Evolutionary conservation across 2,329 filamentous ascomycete species (phyloP), one percentile per base, ranked within the genome.

Genomic region (Fusarium sp.): DNA sequence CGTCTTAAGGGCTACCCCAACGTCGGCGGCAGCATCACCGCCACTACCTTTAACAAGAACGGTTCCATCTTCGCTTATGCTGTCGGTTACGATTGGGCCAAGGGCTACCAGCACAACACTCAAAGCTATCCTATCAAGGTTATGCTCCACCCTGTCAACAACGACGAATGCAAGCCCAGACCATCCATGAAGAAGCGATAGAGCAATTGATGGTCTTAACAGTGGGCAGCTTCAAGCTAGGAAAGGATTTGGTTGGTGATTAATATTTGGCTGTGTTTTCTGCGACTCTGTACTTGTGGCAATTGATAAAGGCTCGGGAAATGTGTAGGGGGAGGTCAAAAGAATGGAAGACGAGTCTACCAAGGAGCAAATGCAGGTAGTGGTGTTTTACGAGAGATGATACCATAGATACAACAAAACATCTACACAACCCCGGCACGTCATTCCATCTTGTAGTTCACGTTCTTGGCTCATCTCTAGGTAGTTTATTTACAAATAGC

Each of bases 41-140:
- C 93, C 25, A 97, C 95, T 3, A 92, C 90, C n/a, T 99, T 99
- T 86, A 97, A 95, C 83, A 89, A 90, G 75, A 91, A 86, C 62
- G 96, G 96, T 55, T 91, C 82, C 77, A 94, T 95, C 76, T 96
- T 96, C 78, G 93, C 93, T 18, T 96, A 96, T 75, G 94, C 95
- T 27, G 89, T 98, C 50, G 94, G 94, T 79, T 99, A 99, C 80
- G 96, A 99, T 83, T 99, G 96, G 96, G 94, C 92, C 83, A 98
- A 99, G 85, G 96, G 96, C 18, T 98, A 95, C 83, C 89, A 92
- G 71, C 89, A 86, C 72, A 98, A 98, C 82, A 96, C 85, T 27
- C 89, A 90, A 61, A 87, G 87, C 72, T 90, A 89, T 65, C 89
- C 92, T 11, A 92, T 89, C 80, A 96, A 96, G 83, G 90, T 96